Conservation (phyloP, 2,329 filamentous ascomycete species). For the Venturia aucupariae region DNA sequence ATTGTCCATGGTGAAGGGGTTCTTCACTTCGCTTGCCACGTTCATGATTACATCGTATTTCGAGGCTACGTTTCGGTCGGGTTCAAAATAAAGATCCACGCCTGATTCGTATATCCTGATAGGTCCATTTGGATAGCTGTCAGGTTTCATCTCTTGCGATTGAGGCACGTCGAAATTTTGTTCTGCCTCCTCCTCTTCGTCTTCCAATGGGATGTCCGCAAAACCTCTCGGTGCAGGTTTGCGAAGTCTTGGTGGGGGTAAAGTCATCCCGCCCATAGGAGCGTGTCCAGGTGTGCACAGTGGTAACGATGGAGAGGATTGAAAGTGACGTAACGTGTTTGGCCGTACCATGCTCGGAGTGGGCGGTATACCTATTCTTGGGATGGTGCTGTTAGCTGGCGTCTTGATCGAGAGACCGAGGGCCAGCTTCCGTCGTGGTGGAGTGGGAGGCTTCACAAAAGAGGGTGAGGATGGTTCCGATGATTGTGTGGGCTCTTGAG, state of each 20-base stretch:
- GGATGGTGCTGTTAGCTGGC: slow-evolving; percentile 48
- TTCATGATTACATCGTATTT: slow-evolving; percentile 78
- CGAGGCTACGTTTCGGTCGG: slow-evolving; percentile 65
- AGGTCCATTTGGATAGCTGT: slow-evolving; percentile 72
- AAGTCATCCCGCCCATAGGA: slow-evolving; percentile 42
- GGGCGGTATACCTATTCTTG: slow-evolving; percentile 47
- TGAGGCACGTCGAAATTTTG: slow-evolving; percentile 47
- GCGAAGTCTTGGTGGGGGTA: slow-evolving; percentile 32
- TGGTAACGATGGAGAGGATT: slow-evolving; percentile 52
- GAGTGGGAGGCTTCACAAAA: slow-evolving; percentile 72
- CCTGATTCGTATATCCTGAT: slow-evolving; percentile 72
- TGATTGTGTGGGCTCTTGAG: slow-evolving; percentile 35
- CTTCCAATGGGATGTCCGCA: slow-evolving; percentile 57
- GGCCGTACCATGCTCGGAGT: slow-evolving; percentile 47
- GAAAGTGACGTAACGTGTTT: slow-evolving; percentile 46
- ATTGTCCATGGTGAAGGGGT: slow-evolving; percentile 50
- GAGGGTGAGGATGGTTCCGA: slow-evolving; percentile 63
- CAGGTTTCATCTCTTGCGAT: slow-evolving; percentile 60
- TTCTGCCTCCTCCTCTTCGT: slow-evolving; percentile 56
- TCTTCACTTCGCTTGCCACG: slow-evolving; percentile 70
- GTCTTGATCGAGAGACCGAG: slow-evolving; percentile 67
- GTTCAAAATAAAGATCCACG: slow-evolving; percentile 72
- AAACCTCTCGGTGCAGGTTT: slow-evolving; percentile 28
- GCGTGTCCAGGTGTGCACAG: slow-evolving; percentile 43
- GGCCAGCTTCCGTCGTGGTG: slow-evolving; percentile 54